Percentiles rank a stretch among this genome's conserved stretches.
phyloP scores from a whole-genome alignment of 1,139 yeast species.

The Pichia sp. region DNA sequence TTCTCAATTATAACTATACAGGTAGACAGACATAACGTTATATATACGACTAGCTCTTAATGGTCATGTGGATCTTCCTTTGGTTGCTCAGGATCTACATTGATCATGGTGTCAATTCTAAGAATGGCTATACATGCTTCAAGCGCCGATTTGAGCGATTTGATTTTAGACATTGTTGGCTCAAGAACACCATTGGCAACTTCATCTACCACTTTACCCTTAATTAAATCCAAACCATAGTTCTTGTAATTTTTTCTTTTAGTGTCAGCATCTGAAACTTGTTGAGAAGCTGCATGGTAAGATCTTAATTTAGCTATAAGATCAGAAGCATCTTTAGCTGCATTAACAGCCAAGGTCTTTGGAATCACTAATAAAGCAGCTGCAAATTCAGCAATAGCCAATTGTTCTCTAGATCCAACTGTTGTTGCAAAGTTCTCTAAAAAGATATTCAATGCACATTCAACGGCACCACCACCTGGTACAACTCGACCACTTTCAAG shows the following conservation, averaged over 20 bases:
- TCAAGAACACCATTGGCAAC: constrained; percentile 82
- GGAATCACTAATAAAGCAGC: constrained; percentile 85
- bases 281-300: constrained; percentile 92
- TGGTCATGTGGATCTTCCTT: constrained; percentile 83
- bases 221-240: constrained; percentile 86
- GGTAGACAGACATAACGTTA: no score
- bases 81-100: constrained; percentile 92
- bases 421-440: constrained; percentile 97
- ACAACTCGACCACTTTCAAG: constrained; percentile 91
- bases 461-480: constrained; percentile 99
- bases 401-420: constrained; percentile 94
- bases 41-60: constrained; percentile 13
- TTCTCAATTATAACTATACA: no score
- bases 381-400: constrained; percentile 97
- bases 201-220: constrained; percentile 89
- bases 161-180: constrained; percentile 89
- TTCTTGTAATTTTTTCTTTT: constrained; percentile 82
- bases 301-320: constrained; percentile 92
- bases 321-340: constrained; percentile 95
- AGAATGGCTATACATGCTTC: constrained; percentile 98
- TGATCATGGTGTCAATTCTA: constrained; percentile 97
- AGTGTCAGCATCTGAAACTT: constrained; percentile 68
- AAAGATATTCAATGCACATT: constrained; percentile 89
- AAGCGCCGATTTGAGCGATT: constrained; percentile 87
- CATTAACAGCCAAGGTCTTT: constrained; percentile 93